A percentile compares a stretch with the other conserved stretches of the same genome.
These are phyloP conservation scores for Elsinoe fawcettii DNA, from an alignment of 2,329 filamentous ascomycete species.

Conservation along the genomic window DNA sequence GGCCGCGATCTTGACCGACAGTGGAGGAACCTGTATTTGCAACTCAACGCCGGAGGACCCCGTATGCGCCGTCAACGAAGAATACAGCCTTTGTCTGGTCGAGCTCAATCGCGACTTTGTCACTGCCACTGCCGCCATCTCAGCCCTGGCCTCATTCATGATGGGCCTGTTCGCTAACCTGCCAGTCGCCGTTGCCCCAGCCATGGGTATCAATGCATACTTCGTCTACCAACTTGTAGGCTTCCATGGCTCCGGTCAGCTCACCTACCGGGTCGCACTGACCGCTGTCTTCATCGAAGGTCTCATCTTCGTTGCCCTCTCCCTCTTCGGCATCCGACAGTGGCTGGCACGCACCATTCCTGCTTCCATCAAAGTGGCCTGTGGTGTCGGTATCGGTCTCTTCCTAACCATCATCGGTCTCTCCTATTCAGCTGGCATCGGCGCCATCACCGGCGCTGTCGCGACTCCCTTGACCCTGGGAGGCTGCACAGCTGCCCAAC, in stretches of 20 bases:
- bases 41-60: slow-evolving; percentile 42
- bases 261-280: slow-evolving; percentile 67
- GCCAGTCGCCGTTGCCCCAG: slow-evolving; percentile 53
- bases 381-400: slow-evolving; percentile 75
- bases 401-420: slow-evolving; percentile 70
- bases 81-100: slow-evolving; percentile 56
- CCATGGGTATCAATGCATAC: slow-evolving; percentile 80
- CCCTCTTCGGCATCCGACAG: slow-evolving; percentile 72
- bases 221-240: slow-evolving; percentile 79
- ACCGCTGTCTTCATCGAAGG: slow-evolving; percentile 87
- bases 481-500: slow-evolving; percentile 52
- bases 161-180: slow-evolving; percentile 75
- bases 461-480: slow-evolving; percentile 66
- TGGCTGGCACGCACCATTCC: slow-evolving; percentile 82
- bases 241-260: slow-evolving; percentile 61
- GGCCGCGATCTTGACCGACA: slow-evolving; percentile 57
- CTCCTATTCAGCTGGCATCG: slow-evolving; percentile 76
- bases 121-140: slow-evolving; percentile 76
- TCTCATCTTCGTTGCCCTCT: slow-evolving; percentile 73
- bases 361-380: slow-evolving; percentile 76
- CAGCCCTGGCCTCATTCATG: slow-evolving; percentile 68
- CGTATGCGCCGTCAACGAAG: slow-evolving; percentile 47
- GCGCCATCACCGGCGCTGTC: slow-evolving; percentile 61
- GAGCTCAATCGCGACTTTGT: slow-evolving; percentile 68
- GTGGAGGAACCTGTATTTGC: slow-evolving; percentile 70